phyloP scores from a whole-genome alignment of 2,329 filamentous ascomycete genomes.

The Claviceps monticola region DNA sequence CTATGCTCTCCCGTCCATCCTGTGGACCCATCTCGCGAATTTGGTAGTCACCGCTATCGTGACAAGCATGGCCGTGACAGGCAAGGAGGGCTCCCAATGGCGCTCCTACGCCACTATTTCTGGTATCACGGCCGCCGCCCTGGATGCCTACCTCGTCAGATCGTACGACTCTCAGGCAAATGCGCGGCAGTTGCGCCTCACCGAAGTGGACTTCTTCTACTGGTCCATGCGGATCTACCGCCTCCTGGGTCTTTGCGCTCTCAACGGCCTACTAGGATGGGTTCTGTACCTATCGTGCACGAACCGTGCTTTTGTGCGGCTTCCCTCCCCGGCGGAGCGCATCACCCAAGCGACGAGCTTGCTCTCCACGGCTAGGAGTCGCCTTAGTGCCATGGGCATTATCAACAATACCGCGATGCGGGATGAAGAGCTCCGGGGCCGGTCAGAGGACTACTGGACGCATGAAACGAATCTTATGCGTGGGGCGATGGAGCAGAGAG shows the following conservation, averaged over 20 bases:
- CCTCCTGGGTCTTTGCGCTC: slow-evolving; percentile 44
- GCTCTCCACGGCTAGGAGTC: slow-evolving; percentile 47
- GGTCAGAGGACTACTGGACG: slow-evolving; percentile 63
- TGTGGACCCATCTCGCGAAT: slow-evolving; percentile 70
- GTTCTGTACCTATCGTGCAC: slow-evolving; percentile 67
- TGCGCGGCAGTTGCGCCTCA: slow-evolving; percentile 43
- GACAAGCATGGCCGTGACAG: slow-evolving; percentile 55
- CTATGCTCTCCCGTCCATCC: slow-evolving; percentile 62
- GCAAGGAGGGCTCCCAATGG: slow-evolving; percentile 52
- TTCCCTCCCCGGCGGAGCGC: slow-evolving; percentile 48
- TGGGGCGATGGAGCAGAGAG: slow-evolving; percentile 65
- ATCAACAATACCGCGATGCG: slow-evolving; percentile 67
- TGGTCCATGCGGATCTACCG: slow-evolving; percentile 56
- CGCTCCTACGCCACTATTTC: slow-evolving; percentile 54
- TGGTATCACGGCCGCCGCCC: slow-evolving; percentile 39
- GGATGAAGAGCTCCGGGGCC: slow-evolving; percentile 54
- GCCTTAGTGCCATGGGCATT: slow-evolving; percentile 58
- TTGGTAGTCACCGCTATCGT: slow-evolving; percentile 56
- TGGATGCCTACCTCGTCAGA: slow-evolving; percentile 53
- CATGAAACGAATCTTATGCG: slow-evolving; percentile 60
- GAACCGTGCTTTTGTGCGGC: slow-evolving; percentile 58
- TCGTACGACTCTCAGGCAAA: slow-evolving; percentile 55
- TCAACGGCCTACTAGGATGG: slow-evolving; percentile 50
- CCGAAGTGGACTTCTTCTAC: slow-evolving; percentile 56
- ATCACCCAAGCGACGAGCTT: slow-evolving; percentile 44